phyloP scores from a whole-genome alignment of 2,329 filamentous ascomycete genomes.

The Chrysoporthe deuterocubensis region DNA sequence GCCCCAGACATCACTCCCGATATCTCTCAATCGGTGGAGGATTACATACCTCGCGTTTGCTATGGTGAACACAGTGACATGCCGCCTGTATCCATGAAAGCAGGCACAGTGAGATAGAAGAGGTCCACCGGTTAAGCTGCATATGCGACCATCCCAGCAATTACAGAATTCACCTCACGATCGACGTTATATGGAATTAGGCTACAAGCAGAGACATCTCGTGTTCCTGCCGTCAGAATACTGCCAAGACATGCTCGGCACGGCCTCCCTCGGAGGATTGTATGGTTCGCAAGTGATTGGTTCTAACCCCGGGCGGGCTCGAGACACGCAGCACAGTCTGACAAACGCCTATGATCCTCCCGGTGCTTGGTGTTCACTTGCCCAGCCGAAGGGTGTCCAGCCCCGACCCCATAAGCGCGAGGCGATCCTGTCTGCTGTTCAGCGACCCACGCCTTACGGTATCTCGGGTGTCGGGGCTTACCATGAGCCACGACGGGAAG shows the following conservation, averaged over 20 bases:
- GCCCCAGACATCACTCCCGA: not conserved
- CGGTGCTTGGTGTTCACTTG: not conserved
- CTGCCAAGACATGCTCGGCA: not conserved
- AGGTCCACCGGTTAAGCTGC: not conserved
- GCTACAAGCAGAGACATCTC: not conserved
- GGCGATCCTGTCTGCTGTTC: conserved; percentile 1
- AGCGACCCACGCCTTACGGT: not conserved
- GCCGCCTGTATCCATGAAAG: not conserved
- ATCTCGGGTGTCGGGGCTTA: not conserved
- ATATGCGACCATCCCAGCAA: not conserved
- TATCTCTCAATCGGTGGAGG: not conserved
- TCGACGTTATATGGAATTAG: not conserved
- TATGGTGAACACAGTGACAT: not conserved
- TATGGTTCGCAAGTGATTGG: not conserved
- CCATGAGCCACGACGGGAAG: conserved; percentile 14
- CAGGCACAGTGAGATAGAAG: not conserved
- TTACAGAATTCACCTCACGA: not conserved
- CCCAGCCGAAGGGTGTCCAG: not conserved
- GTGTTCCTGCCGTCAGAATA: not conserved
- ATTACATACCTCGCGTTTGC: not conserved
- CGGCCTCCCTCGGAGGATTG: not conserved
- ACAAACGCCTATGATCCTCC: no score
- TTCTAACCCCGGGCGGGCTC: no score
- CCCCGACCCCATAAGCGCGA: conserved; percentile 4
- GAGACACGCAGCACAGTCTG: no score